Conservation (phyloP, 23 red algal genomes). For the Chondrus crispus region DNA sequence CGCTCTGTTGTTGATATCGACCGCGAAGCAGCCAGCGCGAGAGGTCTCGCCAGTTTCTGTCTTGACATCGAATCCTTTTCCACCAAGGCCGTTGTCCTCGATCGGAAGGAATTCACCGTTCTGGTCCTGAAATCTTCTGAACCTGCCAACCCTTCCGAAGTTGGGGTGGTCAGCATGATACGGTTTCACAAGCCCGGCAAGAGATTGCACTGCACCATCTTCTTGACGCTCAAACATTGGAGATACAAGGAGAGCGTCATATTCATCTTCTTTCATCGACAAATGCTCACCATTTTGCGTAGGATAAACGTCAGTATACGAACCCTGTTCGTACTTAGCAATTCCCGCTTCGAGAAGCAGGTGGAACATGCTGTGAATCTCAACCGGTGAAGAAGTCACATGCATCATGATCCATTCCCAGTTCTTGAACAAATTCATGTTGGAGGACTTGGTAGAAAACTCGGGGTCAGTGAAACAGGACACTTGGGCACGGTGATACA, state of each 20-base stretch:
- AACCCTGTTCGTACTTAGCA: not conserved
- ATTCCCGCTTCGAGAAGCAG: conserved; percentile 34
- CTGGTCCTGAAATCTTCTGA: not conserved
- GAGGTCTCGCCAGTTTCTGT: not conserved
- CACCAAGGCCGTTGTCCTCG: not conserved
- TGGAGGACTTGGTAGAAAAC: not conserved
- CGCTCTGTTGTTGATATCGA: conserved; percentile 55
- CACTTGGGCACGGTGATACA: conserved; percentile 17
- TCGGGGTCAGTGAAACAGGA: not conserved
- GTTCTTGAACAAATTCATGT: not conserved
- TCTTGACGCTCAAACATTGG: not conserved
- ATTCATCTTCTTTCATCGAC: not conserved
- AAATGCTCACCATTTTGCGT: not conserved
- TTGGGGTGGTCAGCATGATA: not conserved
- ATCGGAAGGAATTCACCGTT: not conserved
- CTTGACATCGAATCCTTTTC: conserved; percentile 2
- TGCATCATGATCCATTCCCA: conserved; percentile 21
- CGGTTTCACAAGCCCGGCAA: not conserved
- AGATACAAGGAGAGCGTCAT: conserved; percentile 22
- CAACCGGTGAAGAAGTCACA: conserved; percentile 23
- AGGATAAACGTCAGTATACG: not conserved
- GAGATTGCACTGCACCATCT: conserved; percentile 16
- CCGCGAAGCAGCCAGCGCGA: not conserved
- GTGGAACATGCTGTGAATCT: conserved; percentile 54
- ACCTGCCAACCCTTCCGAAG: conserved; percentile 1